A percentile compares a stretch with the other conserved stretches of the same genome.
phyloP scores from a whole-genome alignment of 1,139 yeast species.

The Saccharomyces hybrid region DNA sequence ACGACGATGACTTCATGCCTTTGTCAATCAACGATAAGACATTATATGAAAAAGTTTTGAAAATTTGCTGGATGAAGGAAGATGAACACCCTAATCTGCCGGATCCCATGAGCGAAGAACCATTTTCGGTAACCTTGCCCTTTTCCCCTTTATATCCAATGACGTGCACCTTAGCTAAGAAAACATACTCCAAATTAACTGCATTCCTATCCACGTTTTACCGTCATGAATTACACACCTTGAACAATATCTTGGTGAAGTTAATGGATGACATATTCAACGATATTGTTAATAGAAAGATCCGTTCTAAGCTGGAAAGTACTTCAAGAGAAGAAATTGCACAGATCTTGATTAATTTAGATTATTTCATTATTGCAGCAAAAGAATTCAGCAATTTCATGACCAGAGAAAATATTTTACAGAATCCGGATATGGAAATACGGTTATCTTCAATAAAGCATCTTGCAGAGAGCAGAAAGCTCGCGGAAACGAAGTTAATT shows the following conservation, averaged over 20 bases:
- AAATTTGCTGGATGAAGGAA: slow-evolving; percentile 62
- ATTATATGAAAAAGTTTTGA: slow-evolving; percentile 55
- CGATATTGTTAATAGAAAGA: slow-evolving; percentile 61
- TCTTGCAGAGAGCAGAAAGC: slow-evolving; percentile 56
- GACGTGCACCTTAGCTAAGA: slow-evolving; percentile 67
- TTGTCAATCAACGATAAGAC: slow-evolving; percentile 53
- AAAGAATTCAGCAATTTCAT: slow-evolving; percentile 37
- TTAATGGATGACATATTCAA: slow-evolving; percentile 64
- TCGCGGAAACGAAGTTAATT: slow-evolving; percentile 76
- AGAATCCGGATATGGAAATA: slow-evolving; percentile 47
- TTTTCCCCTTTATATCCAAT: slow-evolving; percentile 85
- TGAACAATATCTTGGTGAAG: slow-evolving; percentile 44
- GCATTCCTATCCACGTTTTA: slow-evolving; percentile 52
- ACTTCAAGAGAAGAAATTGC: slow-evolving; percentile 85
- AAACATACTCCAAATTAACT: slow-evolving; percentile 54
- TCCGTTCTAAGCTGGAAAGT: slow-evolving; percentile 56
- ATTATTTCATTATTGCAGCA: slow-evolving; percentile 62
- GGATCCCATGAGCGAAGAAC: slow-evolving; percentile 26
- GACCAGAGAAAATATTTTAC: slow-evolving; percentile 36
- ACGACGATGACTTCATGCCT: slow-evolving; percentile 86
- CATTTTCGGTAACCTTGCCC: slow-evolving; percentile 71
- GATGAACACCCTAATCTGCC: slow-evolving; percentile 39
- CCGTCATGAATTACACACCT: slow-evolving; percentile 46
- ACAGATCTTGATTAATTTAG: slow-evolving; percentile 80
- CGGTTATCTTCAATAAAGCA: slow-evolving; percentile 48